Conservation (phyloP, 805 yeast genomes). For the Starmera quercuum region DNA sequence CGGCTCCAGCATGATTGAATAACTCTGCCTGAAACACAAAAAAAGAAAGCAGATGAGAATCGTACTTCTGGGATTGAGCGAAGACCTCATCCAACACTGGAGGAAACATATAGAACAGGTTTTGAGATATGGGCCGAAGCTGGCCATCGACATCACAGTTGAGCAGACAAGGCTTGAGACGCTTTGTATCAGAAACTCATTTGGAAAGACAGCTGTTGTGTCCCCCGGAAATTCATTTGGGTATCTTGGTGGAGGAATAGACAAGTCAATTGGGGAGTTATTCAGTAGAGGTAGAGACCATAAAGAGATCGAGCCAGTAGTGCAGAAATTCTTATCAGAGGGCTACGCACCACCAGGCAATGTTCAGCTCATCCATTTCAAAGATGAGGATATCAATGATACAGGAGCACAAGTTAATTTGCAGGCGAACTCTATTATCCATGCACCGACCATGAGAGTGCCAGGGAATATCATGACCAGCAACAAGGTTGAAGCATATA, state of each 20-base stretch:
- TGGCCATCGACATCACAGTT: not conserved
- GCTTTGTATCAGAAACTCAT: not conserved
- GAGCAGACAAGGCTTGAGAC: not conserved
- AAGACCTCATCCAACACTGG: not conserved
- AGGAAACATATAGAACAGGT: not conserved
- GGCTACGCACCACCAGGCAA: constrained; percentile 24
- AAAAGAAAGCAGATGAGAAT: not conserved
- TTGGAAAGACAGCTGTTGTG: constrained; percentile 19
- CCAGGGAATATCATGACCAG: constrained; percentile 18
- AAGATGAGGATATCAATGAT: constrained; percentile 6
- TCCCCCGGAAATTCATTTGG: constrained; percentile 36
- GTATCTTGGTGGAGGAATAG: constrained; percentile 34
- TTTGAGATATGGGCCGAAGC: not conserved
- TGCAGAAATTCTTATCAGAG: constrained; percentile 12
- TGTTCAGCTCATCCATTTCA: constrained; percentile 21
- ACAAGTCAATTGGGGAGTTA: constrained; percentile 23
- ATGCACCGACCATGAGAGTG: constrained; percentile 33
- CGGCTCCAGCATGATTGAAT: too few relatives aligned
- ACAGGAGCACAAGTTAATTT: constrained; percentile 23
- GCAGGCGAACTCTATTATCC: constrained; percentile 24
- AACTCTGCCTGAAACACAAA: too few relatives aligned
- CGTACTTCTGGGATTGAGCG: not conserved
- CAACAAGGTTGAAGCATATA: constrained; percentile 4
- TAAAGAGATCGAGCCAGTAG: constrained; percentile 16
- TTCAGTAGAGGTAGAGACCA: constrained; percentile 13